phyloP scores from a whole-genome alignment of 805 yeast species.

The Candida nanaspora region DNA sequence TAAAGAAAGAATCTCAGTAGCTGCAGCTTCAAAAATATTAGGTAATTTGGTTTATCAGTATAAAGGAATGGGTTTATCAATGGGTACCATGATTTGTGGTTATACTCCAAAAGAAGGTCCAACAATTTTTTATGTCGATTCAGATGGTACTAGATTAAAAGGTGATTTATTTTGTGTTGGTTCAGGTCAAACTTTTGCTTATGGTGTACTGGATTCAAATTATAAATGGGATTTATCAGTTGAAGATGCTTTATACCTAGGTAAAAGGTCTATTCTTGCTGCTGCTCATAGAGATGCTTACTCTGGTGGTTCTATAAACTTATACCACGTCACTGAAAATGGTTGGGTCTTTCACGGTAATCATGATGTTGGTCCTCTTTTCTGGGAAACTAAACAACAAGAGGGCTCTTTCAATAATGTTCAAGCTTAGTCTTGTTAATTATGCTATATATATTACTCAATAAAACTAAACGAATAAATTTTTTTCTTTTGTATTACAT shows the following conservation, averaged over 20 bases:
- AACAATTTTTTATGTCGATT: slow-evolving; percentile 90
- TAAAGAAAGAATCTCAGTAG: slow-evolving; percentile 90
- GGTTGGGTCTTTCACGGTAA: slow-evolving; percentile 98
- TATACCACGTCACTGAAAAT: slow-evolving; percentile 84
- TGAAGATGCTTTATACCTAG: slow-evolving; percentile 90
- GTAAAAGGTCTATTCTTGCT: slow-evolving; percentile 92
- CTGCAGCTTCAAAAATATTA: slow-evolving; percentile 93
- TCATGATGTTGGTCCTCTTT: slow-evolving; percentile 80
- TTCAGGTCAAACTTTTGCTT: slow-evolving; percentile 98
- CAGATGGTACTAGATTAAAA: slow-evolving; percentile 91
- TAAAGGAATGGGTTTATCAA: slow-evolving; percentile 96
- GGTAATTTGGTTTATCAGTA: slow-evolving; percentile 85
- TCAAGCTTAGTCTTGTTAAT: slow-evolving; percentile 29
- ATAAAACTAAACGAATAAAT: neutral
- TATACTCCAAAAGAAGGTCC: slow-evolving; percentile 95
- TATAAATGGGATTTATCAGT: slow-evolving; percentile 87
- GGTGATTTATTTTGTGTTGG: slow-evolving; percentile 97
- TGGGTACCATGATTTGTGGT: slow-evolving; percentile 99
- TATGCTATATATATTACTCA: neutral
- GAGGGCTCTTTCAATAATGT: slow-evolving; percentile 90
- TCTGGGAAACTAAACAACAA: slow-evolving; percentile 85
- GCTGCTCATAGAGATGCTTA: slow-evolving; percentile 98
- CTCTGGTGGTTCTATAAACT: slow-evolving; percentile 93
- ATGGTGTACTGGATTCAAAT: slow-evolving; percentile 93
- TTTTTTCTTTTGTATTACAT: too few species aligned